Evolutionary conservation across 306 rosid genomes (phyloP).

Genomic region (Oemleria cerasiformis): DNA sequence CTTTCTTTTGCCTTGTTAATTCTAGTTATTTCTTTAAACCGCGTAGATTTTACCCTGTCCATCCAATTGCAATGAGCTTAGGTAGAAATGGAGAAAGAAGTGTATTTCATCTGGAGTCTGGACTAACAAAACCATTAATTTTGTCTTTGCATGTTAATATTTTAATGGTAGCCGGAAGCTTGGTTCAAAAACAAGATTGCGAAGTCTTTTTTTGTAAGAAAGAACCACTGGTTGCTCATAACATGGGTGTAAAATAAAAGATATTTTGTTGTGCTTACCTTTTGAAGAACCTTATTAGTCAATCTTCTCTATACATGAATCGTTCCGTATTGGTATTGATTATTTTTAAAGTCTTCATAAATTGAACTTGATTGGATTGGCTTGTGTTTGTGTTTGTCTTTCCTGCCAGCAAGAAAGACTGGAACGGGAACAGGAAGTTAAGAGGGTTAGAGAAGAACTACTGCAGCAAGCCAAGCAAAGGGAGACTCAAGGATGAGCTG

Average conservation of each 20-base stretch:
- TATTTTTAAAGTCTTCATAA: not conserved
- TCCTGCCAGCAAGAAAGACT: slow-evolving; percentile 62
- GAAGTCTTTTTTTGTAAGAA: not conserved
- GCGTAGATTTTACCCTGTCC: not conserved
- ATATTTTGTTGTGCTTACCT: not conserved
- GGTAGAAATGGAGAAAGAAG: not conserved
- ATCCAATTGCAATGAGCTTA: not conserved
- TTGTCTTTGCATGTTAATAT: not conserved
- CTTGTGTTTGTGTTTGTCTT: slow-evolving; percentile 11
- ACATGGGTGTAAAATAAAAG: not conserved
- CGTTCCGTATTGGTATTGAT: not conserved
- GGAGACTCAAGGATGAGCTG: slow-evolving; percentile 51
- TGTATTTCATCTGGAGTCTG: not conserved
- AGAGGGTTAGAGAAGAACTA: slow-evolving; percentile 76
- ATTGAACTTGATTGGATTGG: not conserved
- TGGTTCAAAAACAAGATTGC: not conserved
- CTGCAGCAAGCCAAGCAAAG: slow-evolving; percentile 55
- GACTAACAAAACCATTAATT: not conserved
- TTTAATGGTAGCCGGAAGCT: not conserved
- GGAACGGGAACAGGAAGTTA: slow-evolving; percentile 82
- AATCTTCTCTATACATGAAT: not conserved
- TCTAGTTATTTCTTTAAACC: not conserved
- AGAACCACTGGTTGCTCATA: not conserved
- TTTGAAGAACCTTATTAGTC: not conserved
- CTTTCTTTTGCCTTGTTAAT: not conserved